These are phyloP conservation scores for Gaertneriomyces sp. DNA, from an alignment of 192 early-diverging fungal species.

Conservation along the genomic window DNA sequence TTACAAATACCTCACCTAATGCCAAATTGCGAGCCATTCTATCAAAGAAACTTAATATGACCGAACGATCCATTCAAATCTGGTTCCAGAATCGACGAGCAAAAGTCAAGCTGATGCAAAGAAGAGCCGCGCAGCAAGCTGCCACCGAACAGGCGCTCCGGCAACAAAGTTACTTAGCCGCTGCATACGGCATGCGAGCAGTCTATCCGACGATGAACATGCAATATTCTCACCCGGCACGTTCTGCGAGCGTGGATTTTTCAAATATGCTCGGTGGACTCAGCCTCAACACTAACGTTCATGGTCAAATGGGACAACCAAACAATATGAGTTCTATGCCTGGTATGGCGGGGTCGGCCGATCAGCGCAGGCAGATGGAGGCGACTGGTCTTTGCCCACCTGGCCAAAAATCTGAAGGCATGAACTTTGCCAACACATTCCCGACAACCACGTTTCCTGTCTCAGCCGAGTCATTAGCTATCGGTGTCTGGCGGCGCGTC, in stretches of 20 bases:
- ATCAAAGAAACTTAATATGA: conserved; percentile 67
- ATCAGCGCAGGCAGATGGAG: too few species aligned
- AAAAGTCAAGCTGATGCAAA: conserved; percentile 44
- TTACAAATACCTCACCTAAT: conserved; percentile 64
- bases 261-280: neutral
- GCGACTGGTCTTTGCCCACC: too few species aligned
- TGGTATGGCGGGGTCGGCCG: too few species aligned
- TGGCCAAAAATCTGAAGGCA: too few species aligned
- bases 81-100: conserved; percentile 85
- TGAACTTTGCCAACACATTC: neutral
- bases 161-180: conserved; percentile 1
- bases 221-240: neutral
- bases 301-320: too few species aligned
- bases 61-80: conserved; percentile 58
- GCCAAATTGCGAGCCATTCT: conserved; percentile 63
- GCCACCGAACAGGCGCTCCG: conserved; percentile 11
- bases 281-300: too few species aligned
- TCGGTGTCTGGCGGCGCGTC: conserved; percentile 38
- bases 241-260: conserved; percentile 12
- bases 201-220: neutral
- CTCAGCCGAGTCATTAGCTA: conserved; percentile 25
- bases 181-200: conserved; percentile 15
- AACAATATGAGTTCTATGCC: too few species aligned
- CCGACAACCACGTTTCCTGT: neutral
- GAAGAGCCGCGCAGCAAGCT: conserved; percentile 17